Conservation (phyloP, 208 protist species). For the Acanthamoeba divionensis region DNA sequence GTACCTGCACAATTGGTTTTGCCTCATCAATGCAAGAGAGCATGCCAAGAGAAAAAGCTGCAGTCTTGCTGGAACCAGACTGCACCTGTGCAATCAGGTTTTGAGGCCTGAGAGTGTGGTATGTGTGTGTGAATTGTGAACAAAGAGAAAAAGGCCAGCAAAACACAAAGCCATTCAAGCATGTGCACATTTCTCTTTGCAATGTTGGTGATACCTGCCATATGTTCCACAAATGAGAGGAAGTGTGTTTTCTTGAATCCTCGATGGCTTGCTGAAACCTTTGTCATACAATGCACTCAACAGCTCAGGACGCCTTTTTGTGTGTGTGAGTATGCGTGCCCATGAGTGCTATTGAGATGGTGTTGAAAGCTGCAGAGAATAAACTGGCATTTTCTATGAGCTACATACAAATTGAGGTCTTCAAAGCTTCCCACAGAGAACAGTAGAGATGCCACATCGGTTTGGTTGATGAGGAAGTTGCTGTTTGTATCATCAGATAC, state of each 20-base stretch:
- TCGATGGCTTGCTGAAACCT: slow-evolving; percentile 76
- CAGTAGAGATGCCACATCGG: slow-evolving; percentile 61
- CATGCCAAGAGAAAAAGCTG: slow-evolving; percentile 78
- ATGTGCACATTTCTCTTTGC: too few relatives aligned
- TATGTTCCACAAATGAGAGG: slow-evolving; percentile 67
- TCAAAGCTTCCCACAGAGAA: slow-evolving; percentile 66
- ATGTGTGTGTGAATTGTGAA: not conserved
- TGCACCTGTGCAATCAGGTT: slow-evolving; percentile 80
- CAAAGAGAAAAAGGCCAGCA: not conserved
- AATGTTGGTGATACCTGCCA: not conserved
- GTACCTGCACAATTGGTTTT: slow-evolving; percentile 54
- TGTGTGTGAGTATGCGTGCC: not conserved
- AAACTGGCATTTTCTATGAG: not conserved
- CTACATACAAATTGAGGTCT: slow-evolving; percentile 56
- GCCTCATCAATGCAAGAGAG: slow-evolving; percentile 64
- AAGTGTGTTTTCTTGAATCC: slow-evolving; percentile 76
- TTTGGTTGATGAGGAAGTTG: slow-evolving; percentile 31
- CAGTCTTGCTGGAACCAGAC: slow-evolving; percentile 83
- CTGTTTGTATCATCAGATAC: not conserved
- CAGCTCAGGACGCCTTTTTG: slow-evolving; percentile 59
- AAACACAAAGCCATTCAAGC: not conserved
- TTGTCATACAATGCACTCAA: slow-evolving; percentile 76
- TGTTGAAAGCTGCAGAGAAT: not conserved
- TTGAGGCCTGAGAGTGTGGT: not conserved
- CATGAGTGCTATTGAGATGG: not conserved